These are phyloP conservation scores for Vitis riparia DNA, from an alignment of 164 flowering plant species.

Conservation along the genomic window DNA sequence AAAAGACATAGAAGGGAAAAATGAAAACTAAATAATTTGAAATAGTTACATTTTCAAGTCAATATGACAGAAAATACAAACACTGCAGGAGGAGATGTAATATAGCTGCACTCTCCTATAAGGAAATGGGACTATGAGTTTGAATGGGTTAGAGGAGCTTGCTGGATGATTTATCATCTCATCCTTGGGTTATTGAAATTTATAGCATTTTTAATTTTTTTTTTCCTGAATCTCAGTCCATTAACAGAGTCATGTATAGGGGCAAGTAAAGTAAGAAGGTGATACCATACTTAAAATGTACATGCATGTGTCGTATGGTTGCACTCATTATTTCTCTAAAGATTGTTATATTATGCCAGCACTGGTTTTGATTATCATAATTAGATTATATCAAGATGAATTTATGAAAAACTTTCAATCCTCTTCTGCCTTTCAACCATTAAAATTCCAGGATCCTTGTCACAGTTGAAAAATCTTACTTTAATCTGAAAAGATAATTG, in stretches of 20 bases:
- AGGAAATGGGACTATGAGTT: too few species aligned
- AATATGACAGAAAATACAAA: background rate
- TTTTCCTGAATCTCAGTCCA: background rate
- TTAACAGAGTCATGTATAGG: background rate
- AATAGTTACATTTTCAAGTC: background rate
- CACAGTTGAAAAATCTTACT: background rate
- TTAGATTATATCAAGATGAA: background rate
- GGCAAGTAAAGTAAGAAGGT: background rate
- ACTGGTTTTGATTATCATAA: too few species aligned
- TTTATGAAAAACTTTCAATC: background rate
- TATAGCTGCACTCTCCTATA: too few species aligned
- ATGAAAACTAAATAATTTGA: background rate
- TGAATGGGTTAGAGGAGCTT: too few species aligned
- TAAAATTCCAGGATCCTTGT: background rate
- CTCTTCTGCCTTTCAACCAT: background rate
- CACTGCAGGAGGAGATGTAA: too few species aligned
- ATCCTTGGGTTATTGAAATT: too few species aligned
- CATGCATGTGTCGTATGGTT: background rate
- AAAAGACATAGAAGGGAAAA: background rate
- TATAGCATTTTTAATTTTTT: too few species aligned
- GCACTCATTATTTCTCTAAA: too few species aligned
- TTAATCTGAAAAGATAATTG: constrained; percentile 7
- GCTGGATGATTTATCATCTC: too few species aligned
- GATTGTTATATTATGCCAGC: too few species aligned
- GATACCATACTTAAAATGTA: too few species aligned